phyloP scores from a whole-genome alignment of 495 filamentous ascomycete species.

The Darksidea phi region DNA sequence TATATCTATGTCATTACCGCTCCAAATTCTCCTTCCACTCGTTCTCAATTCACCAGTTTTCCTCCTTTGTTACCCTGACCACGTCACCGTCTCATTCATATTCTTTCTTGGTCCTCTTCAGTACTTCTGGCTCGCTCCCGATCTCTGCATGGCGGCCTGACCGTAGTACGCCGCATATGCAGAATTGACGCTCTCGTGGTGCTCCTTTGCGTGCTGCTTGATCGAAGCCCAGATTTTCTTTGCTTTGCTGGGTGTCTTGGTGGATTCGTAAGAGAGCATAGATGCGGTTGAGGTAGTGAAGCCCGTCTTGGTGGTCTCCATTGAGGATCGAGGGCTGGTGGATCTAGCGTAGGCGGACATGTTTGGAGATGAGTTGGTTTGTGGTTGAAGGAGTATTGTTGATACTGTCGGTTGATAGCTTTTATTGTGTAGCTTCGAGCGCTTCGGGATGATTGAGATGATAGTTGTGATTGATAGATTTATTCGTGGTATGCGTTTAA shows the following conservation, averaged over 20 bases:
- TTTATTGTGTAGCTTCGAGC: not conserved
- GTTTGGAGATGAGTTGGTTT: not conserved
- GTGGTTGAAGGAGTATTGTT: not conserved
- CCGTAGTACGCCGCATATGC: slow-evolving; percentile 15
- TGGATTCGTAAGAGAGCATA: not conserved
- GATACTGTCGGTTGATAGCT: not conserved
- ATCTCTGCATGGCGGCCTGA: not conserved
- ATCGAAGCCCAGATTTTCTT: slow-evolving; percentile 17
- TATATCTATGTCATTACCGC: too few species aligned
- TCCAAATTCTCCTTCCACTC: too few species aligned
- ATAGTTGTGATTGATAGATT: too few species aligned
- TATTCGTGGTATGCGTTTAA: too few species aligned
- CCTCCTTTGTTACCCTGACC: too few species aligned
- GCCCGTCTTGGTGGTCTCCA: slow-evolving; percentile 15
- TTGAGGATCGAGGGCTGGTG: slow-evolving; percentile 3
- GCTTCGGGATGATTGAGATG: too few species aligned
- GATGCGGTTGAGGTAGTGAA: slow-evolving; percentile 2
- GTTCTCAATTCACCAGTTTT: too few species aligned
- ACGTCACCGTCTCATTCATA: too few species aligned
- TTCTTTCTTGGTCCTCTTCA: too few species aligned
- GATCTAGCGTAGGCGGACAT: not conserved
- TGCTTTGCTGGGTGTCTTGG: not conserved
- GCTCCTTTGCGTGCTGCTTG: slow-evolving; percentile 16
- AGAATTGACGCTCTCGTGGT: slow-evolving; percentile 18
- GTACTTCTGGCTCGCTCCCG: too few species aligned